Conservation (phyloP, 306 rosid genomes). For the Vicia faba region DNA sequence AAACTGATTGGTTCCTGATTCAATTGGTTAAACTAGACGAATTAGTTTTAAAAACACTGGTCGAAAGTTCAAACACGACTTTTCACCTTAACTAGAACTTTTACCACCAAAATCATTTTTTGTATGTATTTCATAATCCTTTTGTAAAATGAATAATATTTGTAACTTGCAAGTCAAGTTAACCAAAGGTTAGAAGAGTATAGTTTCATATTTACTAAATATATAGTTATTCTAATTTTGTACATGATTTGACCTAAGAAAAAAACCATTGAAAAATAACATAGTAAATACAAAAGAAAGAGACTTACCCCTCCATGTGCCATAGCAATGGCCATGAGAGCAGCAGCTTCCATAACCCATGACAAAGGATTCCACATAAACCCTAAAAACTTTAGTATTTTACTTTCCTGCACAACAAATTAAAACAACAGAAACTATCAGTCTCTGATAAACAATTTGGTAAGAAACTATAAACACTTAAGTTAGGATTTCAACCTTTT, state of each 20-base stretch:
- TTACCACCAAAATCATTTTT: constrained; percentile 3
- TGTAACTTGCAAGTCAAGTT: not conserved
- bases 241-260: not conserved
- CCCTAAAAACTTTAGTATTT: constrained; percentile 66
- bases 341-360: constrained; percentile 94
- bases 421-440: not conserved
- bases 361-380: constrained; percentile 90
- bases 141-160: not conserved
- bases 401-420: constrained; percentile 55
- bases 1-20: not conserved
- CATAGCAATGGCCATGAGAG: constrained; percentile 69
- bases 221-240: too few species aligned
- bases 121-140: too few species aligned
- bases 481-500: constrained; percentile 51
- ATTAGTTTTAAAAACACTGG: not conserved
- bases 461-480: constrained; percentile 10
- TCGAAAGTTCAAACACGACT: not conserved
- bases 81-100: constrained; percentile 1
- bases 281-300: not conserved
- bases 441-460: constrained; percentile 12
- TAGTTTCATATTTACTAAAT: too few species aligned
- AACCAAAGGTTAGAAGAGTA: too few species aligned
- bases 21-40: not conserved
- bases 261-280: not conserved
- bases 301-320: constrained; percentile 67